Evolutionary conservation across 1,284 basidiomycete species (phyloP).

Genomic region (Pisolithus thermaeus): DNA sequence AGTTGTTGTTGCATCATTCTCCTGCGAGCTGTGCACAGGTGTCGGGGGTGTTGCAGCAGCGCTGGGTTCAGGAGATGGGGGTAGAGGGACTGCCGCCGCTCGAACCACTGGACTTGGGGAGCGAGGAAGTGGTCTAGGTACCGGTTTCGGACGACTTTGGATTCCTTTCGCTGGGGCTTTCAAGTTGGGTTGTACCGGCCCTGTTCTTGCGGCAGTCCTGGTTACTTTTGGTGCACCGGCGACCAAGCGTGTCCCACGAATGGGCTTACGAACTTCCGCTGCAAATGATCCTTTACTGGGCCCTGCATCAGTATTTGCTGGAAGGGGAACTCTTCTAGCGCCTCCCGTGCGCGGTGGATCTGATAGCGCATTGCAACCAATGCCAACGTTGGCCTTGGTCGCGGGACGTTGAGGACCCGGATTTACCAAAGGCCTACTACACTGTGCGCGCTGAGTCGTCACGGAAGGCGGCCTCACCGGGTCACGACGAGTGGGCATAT

Average conservation of each 20-base stretch:
- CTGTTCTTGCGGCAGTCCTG: not conserved
- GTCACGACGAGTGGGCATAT: not conserved
- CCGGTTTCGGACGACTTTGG: constrained; percentile 1
- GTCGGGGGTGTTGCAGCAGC: constrained; percentile 18
- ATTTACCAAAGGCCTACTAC: constrained; percentile 5
- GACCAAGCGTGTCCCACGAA: constrained; percentile 8
- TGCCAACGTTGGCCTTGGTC: constrained; percentile 22
- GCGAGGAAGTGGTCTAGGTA: constrained; percentile 24
- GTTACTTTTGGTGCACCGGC: constrained; percentile 6
- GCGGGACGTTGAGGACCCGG: constrained; percentile 25
- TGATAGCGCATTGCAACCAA: constrained; percentile 12
- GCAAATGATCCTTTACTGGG: constrained; percentile 3
- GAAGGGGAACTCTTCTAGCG: constrained; percentile 33
- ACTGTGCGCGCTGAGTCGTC: constrained; percentile 4
- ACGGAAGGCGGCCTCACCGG: constrained; percentile 2
- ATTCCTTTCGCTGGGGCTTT: constrained; percentile 11
- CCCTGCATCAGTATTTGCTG: constrained; percentile 4
- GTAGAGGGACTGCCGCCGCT: constrained; percentile 22
- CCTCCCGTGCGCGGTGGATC: constrained; percentile 19
- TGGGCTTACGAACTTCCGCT: constrained; percentile 3
- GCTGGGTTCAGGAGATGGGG: constrained; percentile 21
- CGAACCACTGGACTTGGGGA: constrained; percentile 23
- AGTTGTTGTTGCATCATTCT: not conserved
- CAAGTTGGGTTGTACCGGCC: not conserved
- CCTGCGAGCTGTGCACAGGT: constrained; percentile 8